phyloP scores from a whole-genome alignment of 2,329 filamentous ascomycete genomes.

The Penicillium sp. region DNA sequence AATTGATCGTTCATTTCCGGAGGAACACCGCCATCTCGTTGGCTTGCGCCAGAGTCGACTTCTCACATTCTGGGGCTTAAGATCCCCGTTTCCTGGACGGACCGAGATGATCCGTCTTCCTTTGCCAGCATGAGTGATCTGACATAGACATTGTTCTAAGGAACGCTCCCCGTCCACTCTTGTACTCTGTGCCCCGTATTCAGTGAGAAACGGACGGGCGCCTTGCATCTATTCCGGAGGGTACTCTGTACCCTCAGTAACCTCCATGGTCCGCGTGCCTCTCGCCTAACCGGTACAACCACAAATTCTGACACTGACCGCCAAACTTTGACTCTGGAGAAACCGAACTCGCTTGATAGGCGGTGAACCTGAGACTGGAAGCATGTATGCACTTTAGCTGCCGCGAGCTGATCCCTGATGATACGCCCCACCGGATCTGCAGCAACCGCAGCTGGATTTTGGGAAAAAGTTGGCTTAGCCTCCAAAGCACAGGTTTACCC shows the following conservation, averaged over 20 bases:
- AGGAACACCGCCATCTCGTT: background rate
- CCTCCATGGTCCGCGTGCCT: background rate
- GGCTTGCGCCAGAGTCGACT: background rate
- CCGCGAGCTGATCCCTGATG: background rate
- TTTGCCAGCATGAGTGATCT: background rate
- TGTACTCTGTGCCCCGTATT: background rate
- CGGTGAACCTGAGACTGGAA: conserved; percentile 6
- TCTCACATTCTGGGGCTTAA: background rate
- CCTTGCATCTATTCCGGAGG: background rate
- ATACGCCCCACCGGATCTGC: background rate
- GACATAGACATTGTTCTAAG: background rate
- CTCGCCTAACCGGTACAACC: background rate
- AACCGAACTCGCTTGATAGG: background rate
- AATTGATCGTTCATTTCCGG: background rate
- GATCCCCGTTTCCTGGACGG: background rate
- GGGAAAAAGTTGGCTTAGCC: background rate
- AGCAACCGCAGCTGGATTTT: background rate
- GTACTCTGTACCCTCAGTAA: background rate
- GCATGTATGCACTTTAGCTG: background rate
- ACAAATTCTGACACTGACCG: background rate
- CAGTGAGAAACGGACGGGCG: background rate
- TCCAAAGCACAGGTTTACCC: conserved; percentile 1
- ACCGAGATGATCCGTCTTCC: background rate
- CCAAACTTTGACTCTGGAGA: background rate
- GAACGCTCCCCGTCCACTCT: background rate